Base-by-base conservation (phyloP, 2,329 filamentous ascomycete species). In the Colletotrichum filicis region DNA sequence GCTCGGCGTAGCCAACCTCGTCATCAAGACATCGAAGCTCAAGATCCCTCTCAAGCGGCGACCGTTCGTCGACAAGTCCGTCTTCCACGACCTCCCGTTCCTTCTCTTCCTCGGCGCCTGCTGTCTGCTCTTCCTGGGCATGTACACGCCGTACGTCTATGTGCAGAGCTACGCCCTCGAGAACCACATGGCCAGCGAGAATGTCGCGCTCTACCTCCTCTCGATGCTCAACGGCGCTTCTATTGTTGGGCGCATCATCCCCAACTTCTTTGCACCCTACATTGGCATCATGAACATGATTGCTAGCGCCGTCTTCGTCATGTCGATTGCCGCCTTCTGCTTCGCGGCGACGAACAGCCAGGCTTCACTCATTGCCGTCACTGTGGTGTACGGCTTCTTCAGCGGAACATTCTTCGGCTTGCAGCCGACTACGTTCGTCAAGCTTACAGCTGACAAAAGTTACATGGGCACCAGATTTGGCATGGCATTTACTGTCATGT, bases 61-160 rank as follows among this genome's bases (percentile, higher is more conserved):
- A 6, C 67, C 67, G 12, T 60, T 58, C 55, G 53, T 81, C 57
- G 79, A 82, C 66, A 74, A 69, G 5, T 75, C 76, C 7, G 79
- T 80, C 11, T 80, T 86, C 58, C 76, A 73, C 37, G 85, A 87
- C 65, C 59, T 75, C 2, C 79, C 82, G 5, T 87, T 82, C 72
- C 56, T 84, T 30, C 63, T 83, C 5, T 83, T 83, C 67, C 77
- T 78, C 8, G 49, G 78, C 11, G 85, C 77, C 19, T 74, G 80
- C 26, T 80, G 85, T 62, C 82, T 85, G 53, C 76, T 77, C 37
- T 87, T 86, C 75, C 77, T 87, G 74, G 83, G 82, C 24, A 79
- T 88, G 24, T 88, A 87, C 78, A 82, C 86, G 55, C 82, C 85
- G 1, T 86, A 87, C 78, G 87, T 85, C 76, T 87, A 85, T 77